These are phyloP conservation scores for Porphyrellus cyaneotinctus DNA, from an alignment of 768 basidiomycete genomes.

Conservation along the genomic window DNA sequence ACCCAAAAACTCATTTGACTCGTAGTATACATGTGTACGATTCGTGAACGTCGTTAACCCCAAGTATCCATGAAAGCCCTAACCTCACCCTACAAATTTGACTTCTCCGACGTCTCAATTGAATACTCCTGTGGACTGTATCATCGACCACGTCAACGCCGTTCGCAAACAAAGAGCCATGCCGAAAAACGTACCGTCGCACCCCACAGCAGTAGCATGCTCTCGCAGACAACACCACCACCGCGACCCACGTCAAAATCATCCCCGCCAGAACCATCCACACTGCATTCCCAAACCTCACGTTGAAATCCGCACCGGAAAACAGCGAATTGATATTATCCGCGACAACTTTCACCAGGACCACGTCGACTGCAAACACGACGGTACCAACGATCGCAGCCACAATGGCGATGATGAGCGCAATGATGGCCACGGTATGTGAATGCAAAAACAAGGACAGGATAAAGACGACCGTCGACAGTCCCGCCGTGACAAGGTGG, in stretches of 20 bases:
- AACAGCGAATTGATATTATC: slow-evolving; percentile 38
- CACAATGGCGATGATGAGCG: slow-evolving; percentile 56
- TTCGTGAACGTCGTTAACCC: not conserved
- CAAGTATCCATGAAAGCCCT: not conserved
- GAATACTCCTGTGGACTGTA: slow-evolving; percentile 4
- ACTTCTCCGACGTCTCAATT: slow-evolving; percentile 1
- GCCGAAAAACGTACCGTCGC: slow-evolving; percentile 31
- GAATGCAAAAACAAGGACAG: slow-evolving; percentile 58
- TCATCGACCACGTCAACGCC: slow-evolving; percentile 5
- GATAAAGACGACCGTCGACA: slow-evolving; percentile 52
- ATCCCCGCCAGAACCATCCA: slow-evolving; percentile 67
- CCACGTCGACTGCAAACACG: slow-evolving; percentile 60
- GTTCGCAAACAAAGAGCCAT: not conserved
- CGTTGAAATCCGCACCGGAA: slow-evolving; percentile 39
- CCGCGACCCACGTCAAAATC: slow-evolving; percentile 54
- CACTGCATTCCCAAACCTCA: slow-evolving; percentile 61
- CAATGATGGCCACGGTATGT: slow-evolving; percentile 49
- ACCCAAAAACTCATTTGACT: not conserved
- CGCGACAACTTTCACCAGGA: slow-evolving; percentile 51
- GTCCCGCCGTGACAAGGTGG: slow-evolving; percentile 60
- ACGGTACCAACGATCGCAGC: slow-evolving; percentile 51
- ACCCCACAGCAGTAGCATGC: slow-evolving; percentile 69
- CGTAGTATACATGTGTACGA: not conserved
- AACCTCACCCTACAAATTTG: not conserved
- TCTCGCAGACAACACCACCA: slow-evolving; percentile 57